Conservation (phyloP, 257 asterid genomes). For the Thymus quinquecostatus region DNA sequence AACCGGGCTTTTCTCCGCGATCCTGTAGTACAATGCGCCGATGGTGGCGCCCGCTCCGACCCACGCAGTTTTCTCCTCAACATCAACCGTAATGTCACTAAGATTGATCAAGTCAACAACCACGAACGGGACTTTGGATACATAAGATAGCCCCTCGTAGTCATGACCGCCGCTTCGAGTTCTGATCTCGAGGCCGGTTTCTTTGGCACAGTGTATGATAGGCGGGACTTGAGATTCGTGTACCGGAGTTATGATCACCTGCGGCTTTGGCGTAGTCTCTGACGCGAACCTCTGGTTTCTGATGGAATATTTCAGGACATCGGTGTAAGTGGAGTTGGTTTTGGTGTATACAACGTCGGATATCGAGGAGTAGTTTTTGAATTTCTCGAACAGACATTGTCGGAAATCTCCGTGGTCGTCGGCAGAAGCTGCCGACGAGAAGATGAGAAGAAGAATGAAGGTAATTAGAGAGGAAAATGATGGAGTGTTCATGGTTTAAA, state of each 20-base stretch:
- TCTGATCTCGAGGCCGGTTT: too few species aligned
- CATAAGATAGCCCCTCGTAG: too few species aligned
- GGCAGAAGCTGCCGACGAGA: slow-evolving; percentile 3
- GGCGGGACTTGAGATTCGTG: slow-evolving; percentile 4
- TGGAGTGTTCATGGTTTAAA: not conserved
- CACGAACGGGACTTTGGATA: too few species aligned
- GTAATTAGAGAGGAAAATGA: not conserved
- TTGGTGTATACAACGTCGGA: not conserved
- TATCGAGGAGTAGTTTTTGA: not conserved
- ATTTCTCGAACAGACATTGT: not conserved
- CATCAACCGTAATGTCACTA: too few species aligned
- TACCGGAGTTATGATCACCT: slow-evolving; percentile 7
- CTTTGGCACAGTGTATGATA: too few species aligned
- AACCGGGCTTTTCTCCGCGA: too few species aligned
- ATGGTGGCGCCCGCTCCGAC: not conserved
- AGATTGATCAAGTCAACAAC: too few species aligned
- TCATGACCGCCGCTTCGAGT: too few species aligned
- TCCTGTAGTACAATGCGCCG: not conserved
- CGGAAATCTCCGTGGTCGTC: not conserved
- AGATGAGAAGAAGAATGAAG: not conserved
- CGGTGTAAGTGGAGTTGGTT: not conserved
- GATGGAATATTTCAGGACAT: not conserved
- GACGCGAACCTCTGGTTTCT: not conserved
- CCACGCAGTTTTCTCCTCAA: not conserved
- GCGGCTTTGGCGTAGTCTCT: not conserved